Evolutionary conservation across 2,329 filamentous ascomycete genomes (phyloP).

Genomic region (Penicillium frequentans): DNA sequence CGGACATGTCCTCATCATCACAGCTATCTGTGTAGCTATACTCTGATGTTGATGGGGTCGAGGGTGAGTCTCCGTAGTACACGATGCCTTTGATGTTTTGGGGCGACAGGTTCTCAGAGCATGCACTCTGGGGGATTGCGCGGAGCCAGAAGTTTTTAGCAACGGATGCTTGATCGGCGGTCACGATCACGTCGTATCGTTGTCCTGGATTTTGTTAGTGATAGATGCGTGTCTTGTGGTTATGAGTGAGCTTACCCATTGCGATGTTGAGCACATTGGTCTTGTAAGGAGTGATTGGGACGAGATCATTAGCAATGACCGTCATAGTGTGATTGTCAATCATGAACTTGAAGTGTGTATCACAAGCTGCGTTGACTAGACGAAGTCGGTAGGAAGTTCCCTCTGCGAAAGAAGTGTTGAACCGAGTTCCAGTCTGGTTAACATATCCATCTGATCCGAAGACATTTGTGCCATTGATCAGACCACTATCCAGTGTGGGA

Average conservation of each 20-base stretch:
- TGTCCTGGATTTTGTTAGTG: constrained; percentile 27
- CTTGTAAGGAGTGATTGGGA: constrained; percentile 58
- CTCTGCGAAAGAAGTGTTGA: constrained; percentile 50
- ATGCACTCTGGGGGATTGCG: constrained; percentile 45
- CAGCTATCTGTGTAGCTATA: constrained; percentile 24
- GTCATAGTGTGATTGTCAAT: constrained; percentile 56
- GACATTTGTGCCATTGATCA: constrained; percentile 47
- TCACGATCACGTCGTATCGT: constrained; percentile 41
- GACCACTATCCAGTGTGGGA: constrained; percentile 44
- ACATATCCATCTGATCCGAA: constrained; percentile 25
- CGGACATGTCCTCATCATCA: constrained; percentile 28
- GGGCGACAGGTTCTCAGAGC: constrained; percentile 41
- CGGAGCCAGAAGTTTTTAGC: constrained; percentile 43
- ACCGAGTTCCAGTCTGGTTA: constrained; percentile 36
- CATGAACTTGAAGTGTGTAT: constrained; percentile 43
- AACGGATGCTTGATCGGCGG: constrained; percentile 24
- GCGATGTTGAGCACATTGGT: constrained; percentile 48
- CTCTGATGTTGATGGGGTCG: constrained; percentile 18
- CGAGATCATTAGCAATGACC: constrained; percentile 59
- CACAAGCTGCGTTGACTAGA: constrained; percentile 30
- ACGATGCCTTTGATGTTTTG: constrained; percentile 54
- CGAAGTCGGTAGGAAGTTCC: constrained; percentile 29
- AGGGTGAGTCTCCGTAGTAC: constrained; percentile 32
- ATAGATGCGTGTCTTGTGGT: not conserved
- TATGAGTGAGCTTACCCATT: constrained; percentile 37